A percentile compares a stretch with the other conserved stretches of the same genome.
Evolutionary conservation across 345 rosid species (phyloP).

Genomic region (Sapria himalayana): DNA sequence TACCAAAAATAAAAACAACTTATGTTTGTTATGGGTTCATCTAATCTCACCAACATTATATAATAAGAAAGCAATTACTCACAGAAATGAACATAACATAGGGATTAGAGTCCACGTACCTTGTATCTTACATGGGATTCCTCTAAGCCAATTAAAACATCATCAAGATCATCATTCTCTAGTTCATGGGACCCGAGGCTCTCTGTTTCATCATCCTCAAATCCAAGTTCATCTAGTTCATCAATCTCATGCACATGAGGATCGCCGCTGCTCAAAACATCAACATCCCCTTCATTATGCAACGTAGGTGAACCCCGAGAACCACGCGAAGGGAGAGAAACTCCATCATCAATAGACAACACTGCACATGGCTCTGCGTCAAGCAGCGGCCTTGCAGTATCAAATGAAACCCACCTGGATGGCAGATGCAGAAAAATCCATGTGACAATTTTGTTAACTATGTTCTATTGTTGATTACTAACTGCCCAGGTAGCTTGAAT

Average conservation of each 20-base stretch:
- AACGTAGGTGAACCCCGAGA: too few species aligned
- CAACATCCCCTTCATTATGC: too few species aligned
- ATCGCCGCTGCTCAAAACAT: too few species aligned
- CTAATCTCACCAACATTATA: too few species aligned
- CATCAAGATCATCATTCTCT: constrained; percentile 21
- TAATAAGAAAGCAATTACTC: constrained; percentile 7
- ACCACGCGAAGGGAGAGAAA: constrained; percentile 13
- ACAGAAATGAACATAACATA: not conserved
- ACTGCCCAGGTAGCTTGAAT: too few species aligned
- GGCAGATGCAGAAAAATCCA: too few species aligned
- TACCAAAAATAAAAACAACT: too few species aligned
- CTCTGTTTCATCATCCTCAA: constrained; percentile 26
- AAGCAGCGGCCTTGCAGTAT: constrained; percentile 41
- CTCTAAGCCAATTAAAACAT: constrained; percentile 22
- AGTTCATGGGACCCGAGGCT: constrained; percentile 7
- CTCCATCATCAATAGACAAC: constrained; percentile 38
- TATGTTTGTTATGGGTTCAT: too few species aligned
- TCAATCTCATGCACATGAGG: constrained; percentile 20
- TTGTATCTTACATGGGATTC: constrained; percentile 39
- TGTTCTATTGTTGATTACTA: too few species aligned
- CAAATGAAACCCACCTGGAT: constrained; percentile 86
- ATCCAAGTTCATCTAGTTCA: constrained; percentile 24
- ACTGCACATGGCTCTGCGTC: constrained; percentile 48
- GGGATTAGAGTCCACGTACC: constrained; percentile 18
- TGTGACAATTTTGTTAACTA: too few species aligned